A percentile compares a stretch with the other conserved stretches of the same genome.
Conservation (phyloP, 768 basidiomycete genomes). For the Russula brevipes region DNA sequence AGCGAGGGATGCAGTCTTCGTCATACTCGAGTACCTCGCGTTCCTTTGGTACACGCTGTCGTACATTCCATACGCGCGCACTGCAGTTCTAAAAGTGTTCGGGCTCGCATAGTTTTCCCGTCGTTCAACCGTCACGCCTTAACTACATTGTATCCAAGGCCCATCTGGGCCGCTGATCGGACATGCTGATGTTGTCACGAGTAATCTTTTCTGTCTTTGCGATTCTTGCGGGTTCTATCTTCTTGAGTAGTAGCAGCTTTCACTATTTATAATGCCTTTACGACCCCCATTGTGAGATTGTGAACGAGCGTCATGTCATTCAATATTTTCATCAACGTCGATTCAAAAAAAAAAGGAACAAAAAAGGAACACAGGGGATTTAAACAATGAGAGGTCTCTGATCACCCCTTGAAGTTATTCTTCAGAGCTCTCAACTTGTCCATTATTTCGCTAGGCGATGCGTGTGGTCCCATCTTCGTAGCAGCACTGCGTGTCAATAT, state of each 20-base stretch:
- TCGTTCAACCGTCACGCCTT: neutral
- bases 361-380: neutral
- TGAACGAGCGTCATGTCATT: neutral
- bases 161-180: neutral
- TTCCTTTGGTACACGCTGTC: conserved; percentile 85
- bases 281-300: neutral
- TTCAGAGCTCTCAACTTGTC: conserved; percentile 73
- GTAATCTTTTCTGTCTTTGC: conserved; percentile 2
- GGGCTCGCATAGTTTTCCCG: conserved; percentile 35
- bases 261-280: conserved; percentile 8
- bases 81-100: conserved; percentile 62
- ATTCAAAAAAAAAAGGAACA: neutral
- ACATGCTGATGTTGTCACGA: conserved; percentile 8
- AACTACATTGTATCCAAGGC: neutral
- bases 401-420: conserved; percentile 72
- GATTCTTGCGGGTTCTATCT: neutral
- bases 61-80: conserved; percentile 88
- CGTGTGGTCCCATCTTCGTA: conserved; percentile 38
- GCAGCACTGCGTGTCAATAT: conserved; percentile 40
- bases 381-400: neutral
- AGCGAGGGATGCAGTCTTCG: conserved; percentile 51
- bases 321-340: neutral
- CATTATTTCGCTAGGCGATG: conserved; percentile 60
- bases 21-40: conserved; percentile 86
- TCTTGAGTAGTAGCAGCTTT: conserved; percentile 2